A percentile compares a stretch with the other conserved stretches of the same genome.
Conservation (phyloP, 345 rosid species). For the Litchi chinensis region DNA sequence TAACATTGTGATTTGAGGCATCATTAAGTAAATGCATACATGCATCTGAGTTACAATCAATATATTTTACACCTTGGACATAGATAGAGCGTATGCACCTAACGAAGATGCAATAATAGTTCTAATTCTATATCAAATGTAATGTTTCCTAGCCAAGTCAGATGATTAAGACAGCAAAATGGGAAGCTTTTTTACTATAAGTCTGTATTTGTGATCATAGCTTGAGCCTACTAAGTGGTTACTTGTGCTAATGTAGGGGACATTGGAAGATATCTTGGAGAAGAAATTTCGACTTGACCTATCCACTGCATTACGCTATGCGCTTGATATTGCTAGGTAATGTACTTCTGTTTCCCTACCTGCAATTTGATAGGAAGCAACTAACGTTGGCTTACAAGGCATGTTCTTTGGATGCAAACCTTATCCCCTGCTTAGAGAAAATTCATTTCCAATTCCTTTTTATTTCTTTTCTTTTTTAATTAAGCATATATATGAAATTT, state of each 20-base stretch:
- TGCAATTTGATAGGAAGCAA: neutral
- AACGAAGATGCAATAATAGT: neutral
- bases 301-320: slow-evolving; percentile 50
- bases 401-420: no score
- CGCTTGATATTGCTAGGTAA: slow-evolving; percentile 62
- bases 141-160: neutral
- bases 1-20: neutral
- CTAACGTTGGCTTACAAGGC: neutral
- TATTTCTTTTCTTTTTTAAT: no score
- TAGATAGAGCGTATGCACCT: neutral
- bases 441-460: no score
- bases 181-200: neutral
- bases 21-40: neutral
- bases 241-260: slow-evolving; percentile 35
- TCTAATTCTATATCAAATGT: no score
- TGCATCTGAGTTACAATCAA: neutral
- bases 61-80: neutral
- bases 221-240: neutral
- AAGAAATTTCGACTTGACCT: slow-evolving; percentile 45
- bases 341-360: neutral
- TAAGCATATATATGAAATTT: no score
- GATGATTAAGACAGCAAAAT: neutral
- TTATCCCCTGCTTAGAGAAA: no score
- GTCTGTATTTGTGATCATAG: neutral
- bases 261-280: slow-evolving; percentile 38